A percentile compares a stretch with the other conserved stretches of the same genome.
phyloP scores from a whole-genome alignment of 1,284 basidiomycete species.

The Tremellales sp. region DNA sequence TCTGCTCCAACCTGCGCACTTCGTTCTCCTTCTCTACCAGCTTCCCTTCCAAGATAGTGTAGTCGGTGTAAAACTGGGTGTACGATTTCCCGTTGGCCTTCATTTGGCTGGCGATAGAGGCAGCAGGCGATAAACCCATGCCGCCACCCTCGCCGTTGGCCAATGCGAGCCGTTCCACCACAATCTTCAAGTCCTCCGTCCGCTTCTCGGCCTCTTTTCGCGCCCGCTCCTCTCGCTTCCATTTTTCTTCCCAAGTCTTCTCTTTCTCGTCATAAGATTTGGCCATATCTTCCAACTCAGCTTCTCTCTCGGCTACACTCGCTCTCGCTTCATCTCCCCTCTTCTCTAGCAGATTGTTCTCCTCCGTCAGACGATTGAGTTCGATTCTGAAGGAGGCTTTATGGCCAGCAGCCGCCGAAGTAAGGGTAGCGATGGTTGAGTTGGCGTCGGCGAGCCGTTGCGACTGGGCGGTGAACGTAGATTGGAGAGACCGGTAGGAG shows the following conservation, averaged over 20 bases:
- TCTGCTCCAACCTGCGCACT: conserved; percentile 73
- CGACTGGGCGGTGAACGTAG: conserved; percentile 40
- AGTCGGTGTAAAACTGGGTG: conserved; percentile 68
- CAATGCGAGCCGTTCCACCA: conserved; percentile 43
- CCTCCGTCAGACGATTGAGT: conserved; percentile 34
- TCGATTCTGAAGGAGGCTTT: conserved; percentile 39
- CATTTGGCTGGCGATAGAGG: conserved; percentile 72
- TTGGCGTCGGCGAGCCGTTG: conserved; percentile 40
- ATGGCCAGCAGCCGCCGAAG: conserved; percentile 37
- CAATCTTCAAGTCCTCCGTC: conserved; percentile 45
- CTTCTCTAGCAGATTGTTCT: conserved; percentile 39
- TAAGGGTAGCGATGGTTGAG: conserved; percentile 42
- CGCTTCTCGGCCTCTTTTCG: conserved; percentile 48
- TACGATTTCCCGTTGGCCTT: conserved; percentile 58
- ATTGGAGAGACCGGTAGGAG: conserved; percentile 31
- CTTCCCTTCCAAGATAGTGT: conserved; percentile 78
- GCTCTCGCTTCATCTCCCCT: conserved; percentile 40
- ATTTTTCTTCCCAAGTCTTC: conserved; percentile 45
- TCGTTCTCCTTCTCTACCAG: conserved; percentile 71
- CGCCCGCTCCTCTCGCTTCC: conserved; percentile 46
- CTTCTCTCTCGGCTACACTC: conserved; percentile 41
- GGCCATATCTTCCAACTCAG: conserved; percentile 41
- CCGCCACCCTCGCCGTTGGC: conserved; percentile 34
- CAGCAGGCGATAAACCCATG: conserved; percentile 75
- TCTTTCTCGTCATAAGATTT: conserved; percentile 46